These are phyloP conservation scores for Colletotrichum agaves DNA, from an alignment of 2,329 filamentous ascomycete species.

Conservation along the genomic window DNA sequence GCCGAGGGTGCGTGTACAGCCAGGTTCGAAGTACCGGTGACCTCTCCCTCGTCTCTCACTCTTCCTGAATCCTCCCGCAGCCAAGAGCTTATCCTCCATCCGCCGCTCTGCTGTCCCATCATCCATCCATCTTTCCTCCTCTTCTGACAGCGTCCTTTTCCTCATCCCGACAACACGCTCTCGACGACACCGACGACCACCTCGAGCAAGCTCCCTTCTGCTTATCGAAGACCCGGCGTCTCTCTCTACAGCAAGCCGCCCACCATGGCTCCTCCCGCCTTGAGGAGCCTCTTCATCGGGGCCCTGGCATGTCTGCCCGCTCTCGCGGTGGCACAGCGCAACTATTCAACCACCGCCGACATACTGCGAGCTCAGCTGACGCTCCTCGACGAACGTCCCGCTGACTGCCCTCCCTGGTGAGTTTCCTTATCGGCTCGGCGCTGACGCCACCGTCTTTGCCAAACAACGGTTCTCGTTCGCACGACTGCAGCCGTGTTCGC, in stretches of 20 bases:
- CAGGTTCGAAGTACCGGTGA: background rate
- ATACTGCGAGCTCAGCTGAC: slow-evolving; percentile 74
- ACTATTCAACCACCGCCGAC: slow-evolving; percentile 66
- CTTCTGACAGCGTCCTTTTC: slow-evolving; percentile 1
- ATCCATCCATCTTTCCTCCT: slow-evolving; percentile 2
- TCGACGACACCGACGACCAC: background rate
- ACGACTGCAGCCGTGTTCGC: background rate
- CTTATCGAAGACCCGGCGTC: slow-evolving; percentile 12
- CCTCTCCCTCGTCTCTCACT: background rate
- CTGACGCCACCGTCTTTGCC: slow-evolving; percentile 36
- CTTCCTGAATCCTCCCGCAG: slow-evolving; percentile 9
- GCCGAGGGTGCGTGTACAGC: background rate
- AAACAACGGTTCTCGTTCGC: slow-evolving; percentile 39
- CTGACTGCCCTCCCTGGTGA: slow-evolving; percentile 82
- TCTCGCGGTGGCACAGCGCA: slow-evolving; percentile 55
- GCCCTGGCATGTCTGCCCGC: slow-evolving; percentile 54
- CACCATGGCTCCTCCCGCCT: slow-evolving; percentile 52
- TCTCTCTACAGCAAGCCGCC: slow-evolving; percentile 9
- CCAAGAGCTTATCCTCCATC: slow-evolving; percentile 31
- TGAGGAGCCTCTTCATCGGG: slow-evolving; percentile 52
- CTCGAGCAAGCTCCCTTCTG: background rate
- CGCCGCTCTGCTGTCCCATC: slow-evolving; percentile 9
- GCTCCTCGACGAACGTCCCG: slow-evolving; percentile 77
- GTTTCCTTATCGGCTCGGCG: slow-evolving; percentile 38
- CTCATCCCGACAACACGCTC: background rate